Percentiles rank a stretch among this genome's conserved stretches.
These are phyloP conservation scores for Aspergillus thermomutatus DNA, from an alignment of 2,329 filamentous ascomycete genomes.

Conservation along the genomic window DNA sequence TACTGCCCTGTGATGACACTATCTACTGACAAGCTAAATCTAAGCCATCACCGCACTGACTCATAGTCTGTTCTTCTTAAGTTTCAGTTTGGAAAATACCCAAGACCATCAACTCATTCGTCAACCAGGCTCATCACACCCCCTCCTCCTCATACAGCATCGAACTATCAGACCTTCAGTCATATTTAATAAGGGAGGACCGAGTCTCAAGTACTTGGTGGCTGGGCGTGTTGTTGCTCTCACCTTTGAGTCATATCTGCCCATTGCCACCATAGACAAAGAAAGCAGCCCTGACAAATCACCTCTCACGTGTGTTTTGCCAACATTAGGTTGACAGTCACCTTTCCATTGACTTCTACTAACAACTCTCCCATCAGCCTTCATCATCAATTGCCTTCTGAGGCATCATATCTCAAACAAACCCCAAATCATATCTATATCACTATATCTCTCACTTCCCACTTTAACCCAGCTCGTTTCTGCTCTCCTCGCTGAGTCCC, in stretches of 20 bases:
- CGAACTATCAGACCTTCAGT: not conserved
- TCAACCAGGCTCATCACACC: not conserved
- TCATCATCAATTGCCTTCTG: slow-evolving; percentile 18
- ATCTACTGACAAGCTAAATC: not conserved
- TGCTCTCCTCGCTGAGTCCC: not conserved
- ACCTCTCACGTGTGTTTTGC: slow-evolving; percentile 12
- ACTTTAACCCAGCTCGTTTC: not conserved
- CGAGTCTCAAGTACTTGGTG: not conserved
- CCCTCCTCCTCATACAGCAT: not conserved
- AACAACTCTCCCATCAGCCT: slow-evolving; percentile 17
- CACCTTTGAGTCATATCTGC: not conserved
- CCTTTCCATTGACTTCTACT: slow-evolving; percentile 28
- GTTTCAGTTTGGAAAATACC: not conserved
- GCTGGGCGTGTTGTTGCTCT: not conserved
- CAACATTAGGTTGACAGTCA: slow-evolving; percentile 5
- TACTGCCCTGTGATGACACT: not conserved
- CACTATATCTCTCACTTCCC: not conserved
- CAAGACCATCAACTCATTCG: not conserved
- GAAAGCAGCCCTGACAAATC: slow-evolving; percentile 19
- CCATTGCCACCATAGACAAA: slow-evolving; percentile 11
- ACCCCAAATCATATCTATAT: not conserved
- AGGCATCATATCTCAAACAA: not conserved
- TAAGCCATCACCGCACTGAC: not conserved
- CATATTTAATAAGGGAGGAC: not conserved
- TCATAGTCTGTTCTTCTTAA: not conserved